These are phyloP conservation scores for Penicillium paneum DNA, from an alignment of 2,329 filamentous ascomycete species.

Conservation along the genomic window DNA sequence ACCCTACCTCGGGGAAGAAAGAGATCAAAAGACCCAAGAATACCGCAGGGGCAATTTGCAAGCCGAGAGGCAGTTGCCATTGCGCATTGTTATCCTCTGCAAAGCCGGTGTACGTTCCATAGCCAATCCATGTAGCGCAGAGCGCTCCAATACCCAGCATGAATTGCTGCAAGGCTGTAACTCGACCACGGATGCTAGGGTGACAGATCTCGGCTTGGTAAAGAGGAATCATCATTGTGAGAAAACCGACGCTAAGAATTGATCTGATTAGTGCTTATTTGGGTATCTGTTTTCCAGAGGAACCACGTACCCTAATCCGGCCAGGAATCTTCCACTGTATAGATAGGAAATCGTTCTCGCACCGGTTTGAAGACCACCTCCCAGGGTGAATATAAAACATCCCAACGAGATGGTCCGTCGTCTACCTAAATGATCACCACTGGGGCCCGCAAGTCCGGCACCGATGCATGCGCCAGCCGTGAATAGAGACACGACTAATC, in stretches of 20 bases:
- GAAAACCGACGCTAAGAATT: slow-evolving; percentile 52
- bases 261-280: slow-evolving; percentile 38
- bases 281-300: neutral
- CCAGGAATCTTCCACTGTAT: slow-evolving; percentile 67
- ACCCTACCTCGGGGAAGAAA: slow-evolving; percentile 62
- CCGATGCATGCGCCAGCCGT: slow-evolving; percentile 73
- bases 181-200: slow-evolving; percentile 70
- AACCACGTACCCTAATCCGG: slow-evolving; percentile 49
- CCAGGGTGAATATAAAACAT: slow-evolving; percentile 67
- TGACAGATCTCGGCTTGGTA: slow-evolving; percentile 80
- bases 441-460: slow-evolving; percentile 60
- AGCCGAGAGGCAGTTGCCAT: slow-evolving; percentile 64
- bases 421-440: slow-evolving; percentile 64
- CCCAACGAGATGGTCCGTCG: slow-evolving; percentile 70
- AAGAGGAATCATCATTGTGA: slow-evolving; percentile 65
- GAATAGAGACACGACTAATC: slow-evolving; percentile 73
- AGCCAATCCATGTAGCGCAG: slow-evolving; percentile 70
- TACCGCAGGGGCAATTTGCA: slow-evolving; percentile 68
- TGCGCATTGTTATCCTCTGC: slow-evolving; percentile 48
- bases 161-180: slow-evolving; percentile 76
- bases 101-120: slow-evolving; percentile 58
- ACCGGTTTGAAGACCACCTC: slow-evolving; percentile 70
- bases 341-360: slow-evolving; percentile 60
- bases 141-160: slow-evolving; percentile 76
- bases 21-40: slow-evolving; percentile 64